These are phyloP conservation scores for Trichoderma sp. DNA, from an alignment of 2,329 filamentous ascomycete genomes.

Conservation along the genomic window DNA sequence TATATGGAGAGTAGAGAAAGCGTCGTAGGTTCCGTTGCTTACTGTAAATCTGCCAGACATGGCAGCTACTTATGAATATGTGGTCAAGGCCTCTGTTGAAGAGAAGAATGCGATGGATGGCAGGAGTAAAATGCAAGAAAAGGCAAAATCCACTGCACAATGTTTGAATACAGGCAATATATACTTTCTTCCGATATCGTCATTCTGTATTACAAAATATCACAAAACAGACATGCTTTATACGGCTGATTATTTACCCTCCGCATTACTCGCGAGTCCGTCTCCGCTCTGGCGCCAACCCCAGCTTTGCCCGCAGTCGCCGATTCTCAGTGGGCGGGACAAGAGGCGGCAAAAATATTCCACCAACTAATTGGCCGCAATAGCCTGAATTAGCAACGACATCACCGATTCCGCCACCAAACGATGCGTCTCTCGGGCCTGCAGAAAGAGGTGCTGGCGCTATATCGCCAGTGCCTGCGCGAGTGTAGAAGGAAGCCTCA, in stretches of 20 bases:
- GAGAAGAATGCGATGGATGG: neutral
- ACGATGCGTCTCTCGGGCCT: constrained; percentile 71
- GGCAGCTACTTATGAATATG: neutral
- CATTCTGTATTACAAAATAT: neutral
- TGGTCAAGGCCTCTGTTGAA: neutral
- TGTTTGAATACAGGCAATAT: neutral
- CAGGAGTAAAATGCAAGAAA: neutral
- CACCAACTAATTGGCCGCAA: constrained; percentile 22
- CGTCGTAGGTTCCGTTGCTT: neutral
- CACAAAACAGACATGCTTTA: neutral
- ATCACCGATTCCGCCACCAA: neutral
- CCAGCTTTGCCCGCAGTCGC: neutral
- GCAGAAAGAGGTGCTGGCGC: constrained; percentile 82
- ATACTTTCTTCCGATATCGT: neutral
- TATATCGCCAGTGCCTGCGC: constrained; percentile 86
- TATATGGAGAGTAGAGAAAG: neutral
- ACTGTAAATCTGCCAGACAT: constrained; percentile 27
- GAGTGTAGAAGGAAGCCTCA: constrained; percentile 79
- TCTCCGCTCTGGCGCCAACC: constrained; percentile 22
- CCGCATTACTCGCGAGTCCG: neutral
- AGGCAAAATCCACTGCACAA: neutral
- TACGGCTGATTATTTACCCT: constrained; percentile 18
- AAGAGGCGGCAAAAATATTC: constrained; percentile 8
- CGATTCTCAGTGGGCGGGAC: constrained; percentile 10
- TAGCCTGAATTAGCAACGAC: neutral